Base-by-base conservation (phyloP, 2,329 filamentous ascomycete genomes). In the Boeremia exigua region DNA sequence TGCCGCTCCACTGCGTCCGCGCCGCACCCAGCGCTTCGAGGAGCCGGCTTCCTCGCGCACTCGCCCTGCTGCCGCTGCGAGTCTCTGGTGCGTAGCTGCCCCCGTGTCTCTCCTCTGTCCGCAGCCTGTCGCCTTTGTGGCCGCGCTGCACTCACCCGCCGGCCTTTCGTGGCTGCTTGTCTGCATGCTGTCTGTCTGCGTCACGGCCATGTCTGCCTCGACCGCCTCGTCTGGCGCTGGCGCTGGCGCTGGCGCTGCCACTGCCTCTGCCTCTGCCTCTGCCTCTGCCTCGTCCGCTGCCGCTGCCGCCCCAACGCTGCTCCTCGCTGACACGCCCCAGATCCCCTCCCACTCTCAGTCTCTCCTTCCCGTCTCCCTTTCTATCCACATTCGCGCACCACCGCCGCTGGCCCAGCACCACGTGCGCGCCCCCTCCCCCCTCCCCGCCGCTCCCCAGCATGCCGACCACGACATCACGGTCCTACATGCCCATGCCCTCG, bases 401-500 rank as follows among this genome's bases (percentile, higher is more conserved):
- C 39, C 40, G 51, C 43, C 63, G 51, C 58, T 61, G 66, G 59
- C 51, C 54, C 58, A 58, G 48, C 53, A 58, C 33, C 40, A 42
- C 60, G 30, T 50, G 51, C 52, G 58, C 58, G 27, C 64, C 61
- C 43, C 10, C 45, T 28, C 29, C 52, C 28, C 25, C 34, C n/a
- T 15, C 40, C 10, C 34, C 36, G 23, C 46, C 27, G 32, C 53
- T 17, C 37, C 58, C 67, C 64, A 77, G 67, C 59, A 78, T 78
- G 75, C 71, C 74, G 50, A 69, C 75, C 39, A 72, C 62, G 62
- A 52, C 54, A 36, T 52, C 75, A 50, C 65, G 71, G 49, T 62
- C 71, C 10, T 70, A 72, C 59, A 68, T 68, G 75, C 79, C 79
- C 72, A 88, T 91, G 81, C 88, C 88, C 71, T 86, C 88, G 19